phyloP scores from a whole-genome alignment of 805 yeast species.

The Cyberlindnera xylosilytica region DNA sequence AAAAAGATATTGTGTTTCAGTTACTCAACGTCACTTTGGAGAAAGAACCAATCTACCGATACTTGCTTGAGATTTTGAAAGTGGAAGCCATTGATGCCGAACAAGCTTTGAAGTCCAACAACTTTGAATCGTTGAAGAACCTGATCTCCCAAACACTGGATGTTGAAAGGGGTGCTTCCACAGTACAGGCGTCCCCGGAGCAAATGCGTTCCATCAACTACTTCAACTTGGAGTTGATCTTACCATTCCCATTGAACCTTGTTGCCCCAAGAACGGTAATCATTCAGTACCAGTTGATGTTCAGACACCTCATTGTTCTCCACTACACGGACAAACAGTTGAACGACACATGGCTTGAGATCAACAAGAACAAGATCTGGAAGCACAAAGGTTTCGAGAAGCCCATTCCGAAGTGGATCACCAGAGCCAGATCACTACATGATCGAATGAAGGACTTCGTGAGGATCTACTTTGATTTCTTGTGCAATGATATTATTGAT shows the following conservation, averaged over 20 bases:
- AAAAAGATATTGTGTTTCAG: slow-evolving; percentile 26
- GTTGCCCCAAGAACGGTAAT: slow-evolving; percentile 67
- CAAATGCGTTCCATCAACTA: slow-evolving; percentile 45
- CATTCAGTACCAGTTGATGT: slow-evolving; percentile 75
- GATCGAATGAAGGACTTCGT: slow-evolving; percentile 48
- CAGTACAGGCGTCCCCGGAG: slow-evolving; percentile 27
- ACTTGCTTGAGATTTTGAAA: slow-evolving; percentile 48
- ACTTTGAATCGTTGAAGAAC: slow-evolving; percentile 41
- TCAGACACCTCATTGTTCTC: slow-evolving; percentile 65
- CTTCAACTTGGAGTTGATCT: slow-evolving; percentile 50
- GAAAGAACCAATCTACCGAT: slow-evolving; percentile 35
- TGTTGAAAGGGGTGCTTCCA: slow-evolving; percentile 11
- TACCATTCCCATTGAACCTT: slow-evolving; percentile 87
- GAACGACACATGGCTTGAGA: slow-evolving; percentile 70
- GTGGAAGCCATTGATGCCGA: slow-evolving; percentile 55
- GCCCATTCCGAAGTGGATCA: slow-evolving; percentile 50
- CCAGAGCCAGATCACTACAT: slow-evolving; percentile 53
- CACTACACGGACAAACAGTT: slow-evolving; percentile 58
- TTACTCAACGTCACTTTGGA: slow-evolving; percentile 39
- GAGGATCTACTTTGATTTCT: slow-evolving; percentile 50
- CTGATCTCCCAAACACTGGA: slow-evolving; percentile 42
- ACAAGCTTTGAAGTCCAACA: slow-evolving; percentile 42
- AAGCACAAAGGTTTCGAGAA: slow-evolving; percentile 41
- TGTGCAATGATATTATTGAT: slow-evolving; percentile 59
- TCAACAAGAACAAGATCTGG: slow-evolving; percentile 68